These are phyloP conservation scores for Rhizoctonia solani DNA, from an alignment of 1,284 basidiomycete species.

Conservation along the genomic window DNA sequence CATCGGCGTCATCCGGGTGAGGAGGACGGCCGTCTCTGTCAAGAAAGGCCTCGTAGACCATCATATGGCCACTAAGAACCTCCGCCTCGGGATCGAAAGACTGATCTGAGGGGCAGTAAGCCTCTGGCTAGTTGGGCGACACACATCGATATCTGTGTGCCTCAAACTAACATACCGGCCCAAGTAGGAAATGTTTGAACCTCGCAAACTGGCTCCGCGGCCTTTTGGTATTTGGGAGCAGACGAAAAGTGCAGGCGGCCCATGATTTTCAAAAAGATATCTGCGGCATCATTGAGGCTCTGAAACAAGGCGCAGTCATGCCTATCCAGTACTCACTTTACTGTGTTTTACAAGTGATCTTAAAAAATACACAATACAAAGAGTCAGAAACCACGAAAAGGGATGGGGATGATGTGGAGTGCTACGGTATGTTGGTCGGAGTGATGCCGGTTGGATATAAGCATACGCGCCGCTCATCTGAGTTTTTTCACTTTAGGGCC, in stretches of 20 bases:
- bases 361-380: constrained; percentile 21
- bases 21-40: constrained; percentile 8
- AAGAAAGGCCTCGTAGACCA: constrained; percentile 27
- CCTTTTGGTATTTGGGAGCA: constrained; percentile 22
- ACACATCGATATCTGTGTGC: neutral
- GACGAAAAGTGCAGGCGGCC: constrained; percentile 25
- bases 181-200: constrained; percentile 13
- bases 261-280: constrained; percentile 15
- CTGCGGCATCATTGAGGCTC: neutral
- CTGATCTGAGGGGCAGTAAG: constrained; percentile 30
- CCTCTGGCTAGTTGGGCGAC: constrained; percentile 1
- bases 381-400: neutral
- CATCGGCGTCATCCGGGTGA: constrained; percentile 26
- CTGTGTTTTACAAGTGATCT: constrained; percentile 20
- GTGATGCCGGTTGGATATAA: constrained; percentile 7
- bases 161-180: constrained; percentile 25
- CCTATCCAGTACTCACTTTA: constrained; percentile 2
- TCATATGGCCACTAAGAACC: constrained; percentile 9
- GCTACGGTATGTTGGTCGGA: neutral
- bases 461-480: neutral
- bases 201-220: constrained; percentile 21
- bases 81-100: constrained; percentile 24
- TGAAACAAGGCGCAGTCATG: too few species aligned
- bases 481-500: constrained; percentile 28
- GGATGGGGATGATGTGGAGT: neutral